Conservation (phyloP, 345 rosid species). For the Brassica cretica region DNA sequence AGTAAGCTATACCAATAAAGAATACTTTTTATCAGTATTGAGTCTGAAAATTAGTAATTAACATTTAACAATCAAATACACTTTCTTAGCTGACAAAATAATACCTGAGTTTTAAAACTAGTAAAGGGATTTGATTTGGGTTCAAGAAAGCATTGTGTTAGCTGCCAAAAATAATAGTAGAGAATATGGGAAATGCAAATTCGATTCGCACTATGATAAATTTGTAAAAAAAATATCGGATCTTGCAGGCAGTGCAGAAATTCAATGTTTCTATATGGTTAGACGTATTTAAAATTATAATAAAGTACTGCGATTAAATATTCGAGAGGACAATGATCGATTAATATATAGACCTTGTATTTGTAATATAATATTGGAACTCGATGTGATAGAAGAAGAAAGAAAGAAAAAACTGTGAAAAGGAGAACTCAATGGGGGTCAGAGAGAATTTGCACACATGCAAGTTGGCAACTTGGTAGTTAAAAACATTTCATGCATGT, state of each 20-base stretch:
- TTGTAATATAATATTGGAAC: not conserved
- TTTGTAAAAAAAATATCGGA: conserved; percentile 12
- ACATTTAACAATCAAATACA: not conserved
- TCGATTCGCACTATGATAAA: conserved; percentile 12
- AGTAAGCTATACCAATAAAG: not conserved
- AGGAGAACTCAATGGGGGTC: conserved; percentile 33
- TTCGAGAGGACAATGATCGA: conserved; percentile 18
- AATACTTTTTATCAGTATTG: not conserved
- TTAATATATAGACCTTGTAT: conserved; percentile 8
- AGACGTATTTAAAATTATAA: not conserved
- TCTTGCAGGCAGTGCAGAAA: conserved; percentile 14
- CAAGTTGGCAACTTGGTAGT: conserved; percentile 41
- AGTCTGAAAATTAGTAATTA: not conserved
- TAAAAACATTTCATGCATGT: conserved; percentile 36
- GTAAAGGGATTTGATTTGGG: not conserved
- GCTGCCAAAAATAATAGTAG: not conserved
- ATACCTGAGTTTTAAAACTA: not conserved
- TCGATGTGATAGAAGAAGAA: conserved; percentile 24
- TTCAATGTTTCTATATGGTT: conserved; percentile 31
- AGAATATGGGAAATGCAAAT: conserved; percentile 4
- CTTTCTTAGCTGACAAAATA: not conserved
- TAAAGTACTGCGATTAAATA: not conserved
- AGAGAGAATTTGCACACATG: conserved; percentile 39
- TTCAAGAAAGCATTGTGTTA: not conserved
- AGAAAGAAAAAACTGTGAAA: not conserved